Percentiles rank a stretch among this genome's conserved stretches.
Evolutionary conservation across 164 flowering plant species (phyloP).

Genomic region (Chimonanthus praecox): DNA sequence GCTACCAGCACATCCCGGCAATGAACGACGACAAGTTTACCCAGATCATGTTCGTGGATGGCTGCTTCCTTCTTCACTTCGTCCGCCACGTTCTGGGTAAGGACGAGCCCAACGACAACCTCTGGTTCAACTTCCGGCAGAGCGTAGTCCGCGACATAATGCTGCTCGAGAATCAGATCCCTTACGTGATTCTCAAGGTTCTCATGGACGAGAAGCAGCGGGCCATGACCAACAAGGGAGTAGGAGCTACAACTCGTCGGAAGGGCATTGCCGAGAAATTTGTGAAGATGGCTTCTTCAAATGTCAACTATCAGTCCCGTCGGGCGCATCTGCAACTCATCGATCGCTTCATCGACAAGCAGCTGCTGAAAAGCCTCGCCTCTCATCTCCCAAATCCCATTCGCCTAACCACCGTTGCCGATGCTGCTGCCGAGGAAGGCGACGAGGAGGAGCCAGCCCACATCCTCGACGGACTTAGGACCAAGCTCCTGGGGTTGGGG

Average conservation of each 20-base stretch:
- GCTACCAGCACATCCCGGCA: not conserved
- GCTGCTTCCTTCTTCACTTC: conserved; percentile 16
- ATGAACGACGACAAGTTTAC: not conserved
- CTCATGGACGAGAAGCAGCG: not conserved
- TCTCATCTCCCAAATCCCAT: not conserved
- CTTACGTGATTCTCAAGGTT: not conserved
- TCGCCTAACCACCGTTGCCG: too few relatives aligned
- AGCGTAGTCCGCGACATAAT: not conserved
- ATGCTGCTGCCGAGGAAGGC: too few relatives aligned
- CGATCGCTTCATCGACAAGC: not conserved
- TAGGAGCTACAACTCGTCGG: not conserved
- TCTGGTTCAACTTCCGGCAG: not conserved
- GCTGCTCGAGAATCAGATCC: not conserved
- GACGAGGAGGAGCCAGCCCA: conserved; percentile 1
- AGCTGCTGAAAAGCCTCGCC: not conserved
- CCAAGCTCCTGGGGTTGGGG: not conserved
- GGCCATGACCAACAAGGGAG: not conserved
- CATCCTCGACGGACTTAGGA: conserved; percentile 7
- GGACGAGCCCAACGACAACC: not conserved
- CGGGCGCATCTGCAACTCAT: not conserved
- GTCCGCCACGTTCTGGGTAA: not conserved
- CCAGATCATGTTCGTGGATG: conserved; percentile 20
- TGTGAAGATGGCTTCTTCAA: not conserved
- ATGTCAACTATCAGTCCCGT: not conserved
- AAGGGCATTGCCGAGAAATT: not conserved